Percentiles rank a stretch among this genome's conserved stretches.
Evolutionary conservation across 495 filamentous ascomycete species (phyloP).

Genomic region (Neurospora pannonica): DNA sequence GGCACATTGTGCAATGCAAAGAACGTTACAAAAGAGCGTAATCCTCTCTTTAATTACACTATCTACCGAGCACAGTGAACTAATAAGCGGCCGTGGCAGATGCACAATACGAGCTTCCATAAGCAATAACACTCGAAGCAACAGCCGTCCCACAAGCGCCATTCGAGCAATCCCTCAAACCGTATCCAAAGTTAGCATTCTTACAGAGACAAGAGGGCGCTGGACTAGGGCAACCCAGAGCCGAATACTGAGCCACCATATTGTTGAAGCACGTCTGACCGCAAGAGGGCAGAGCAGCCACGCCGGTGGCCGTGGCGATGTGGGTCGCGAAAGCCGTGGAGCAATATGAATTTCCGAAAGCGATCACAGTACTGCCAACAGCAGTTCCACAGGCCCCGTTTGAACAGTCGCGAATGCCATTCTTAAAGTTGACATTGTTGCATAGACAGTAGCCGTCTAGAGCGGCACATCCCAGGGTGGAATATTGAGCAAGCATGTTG

Average conservation of each 20-base stretch:
- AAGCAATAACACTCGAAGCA: neutral
- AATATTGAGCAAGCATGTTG: too few species aligned
- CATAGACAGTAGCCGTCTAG: too few species aligned
- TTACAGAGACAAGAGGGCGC: neutral
- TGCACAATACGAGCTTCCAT: neutral
- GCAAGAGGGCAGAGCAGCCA: neutral
- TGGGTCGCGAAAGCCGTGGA: neutral
- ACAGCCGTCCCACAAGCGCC: neutral
- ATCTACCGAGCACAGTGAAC: too few species aligned
- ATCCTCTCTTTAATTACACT: neutral
- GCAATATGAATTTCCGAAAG: too few species aligned
- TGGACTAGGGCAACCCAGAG: neutral
- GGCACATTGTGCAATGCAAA: too few species aligned
- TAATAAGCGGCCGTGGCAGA: too few species aligned
- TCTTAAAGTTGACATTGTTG: too few species aligned
- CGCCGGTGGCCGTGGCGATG: neutral
- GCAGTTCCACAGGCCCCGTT: too few species aligned
- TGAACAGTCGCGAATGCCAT: too few species aligned
- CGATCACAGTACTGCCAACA: too few species aligned
- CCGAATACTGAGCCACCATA: neutral
- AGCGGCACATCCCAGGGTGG: too few species aligned
- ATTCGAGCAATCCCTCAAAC: neutral
- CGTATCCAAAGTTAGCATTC: neutral
- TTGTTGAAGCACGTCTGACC: neutral
- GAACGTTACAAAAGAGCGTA: neutral